Evolutionary conservation across 2,329 filamentous ascomycete species (phyloP), one percentile per base, ranked within the genome.

Genomic region (Calonectria hawksworthii): DNA sequence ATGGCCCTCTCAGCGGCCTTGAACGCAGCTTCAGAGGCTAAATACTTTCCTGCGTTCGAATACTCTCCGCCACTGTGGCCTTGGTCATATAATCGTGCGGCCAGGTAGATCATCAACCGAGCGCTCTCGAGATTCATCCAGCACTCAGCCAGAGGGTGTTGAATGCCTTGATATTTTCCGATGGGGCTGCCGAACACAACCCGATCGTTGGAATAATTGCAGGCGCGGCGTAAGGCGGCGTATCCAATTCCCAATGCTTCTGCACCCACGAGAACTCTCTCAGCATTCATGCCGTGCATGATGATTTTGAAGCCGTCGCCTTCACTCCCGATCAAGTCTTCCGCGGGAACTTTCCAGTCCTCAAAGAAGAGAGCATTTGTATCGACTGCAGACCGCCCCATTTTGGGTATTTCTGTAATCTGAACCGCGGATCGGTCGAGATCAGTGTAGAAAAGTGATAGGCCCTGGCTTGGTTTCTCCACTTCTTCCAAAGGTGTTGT

Each of bases 221-320:
- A 61, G 10, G 74, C n/a, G 0, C 68, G 44, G 2, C 69, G 65
- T 14, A 78, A 26, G 2, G 73, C 70, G 10, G 75, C 76, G 10
- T 69, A 76, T 14, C 75, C 76, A 11, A 74, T 23, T 0, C 75
- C 76, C 0, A 76, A 13, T 0, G 74, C 75, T n/a, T 76, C 75
- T 0, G 73, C 73, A 10, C 68, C 76, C 0, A 78, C 65, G 1
- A 78, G 68, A 7, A 75, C 51, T 10, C 75, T 18, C 52, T 78
- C 76, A 3, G 75, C 76, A 26, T 78, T 78, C 75, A 76, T 69
- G 7, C 76, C 76, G 3, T 74, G 68, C 70, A 78, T 74, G 16
- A 76, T 78, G 5, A 78, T 74, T 54, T 75, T 74, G 65, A 78
- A 78, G 0, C 76, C 75, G 6, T 74, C 66, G 0, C 76, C 75